These are phyloP conservation scores for Solanum neorickii DNA, from an alignment of 257 asterid genomes.

Conservation along the genomic window DNA sequence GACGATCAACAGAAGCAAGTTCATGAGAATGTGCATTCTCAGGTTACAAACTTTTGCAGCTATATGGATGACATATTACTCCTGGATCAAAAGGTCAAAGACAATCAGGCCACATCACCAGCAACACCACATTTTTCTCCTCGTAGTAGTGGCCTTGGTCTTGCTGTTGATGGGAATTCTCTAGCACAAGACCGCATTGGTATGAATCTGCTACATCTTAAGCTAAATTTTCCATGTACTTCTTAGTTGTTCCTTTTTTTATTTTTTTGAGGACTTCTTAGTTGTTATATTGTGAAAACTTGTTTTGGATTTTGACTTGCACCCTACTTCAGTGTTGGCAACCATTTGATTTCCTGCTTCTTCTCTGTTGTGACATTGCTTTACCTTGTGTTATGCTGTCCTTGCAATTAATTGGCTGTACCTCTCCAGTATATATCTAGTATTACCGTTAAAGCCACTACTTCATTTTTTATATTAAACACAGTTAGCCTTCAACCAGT, in stretches of 20 bases:
- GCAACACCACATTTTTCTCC: constrained; percentile 28
- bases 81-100: constrained; percentile 29
- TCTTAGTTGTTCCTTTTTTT: not conserved
- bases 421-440: not conserved
- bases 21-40: constrained; percentile 80
- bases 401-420: not conserved
- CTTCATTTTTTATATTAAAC: not conserved
- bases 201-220: constrained; percentile 13
- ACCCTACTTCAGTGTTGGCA: not conserved
- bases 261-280: not conserved
- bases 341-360: not conserved
- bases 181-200: constrained; percentile 25
- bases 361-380: not conserved
- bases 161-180: constrained; percentile 56
- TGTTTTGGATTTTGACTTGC: not conserved
- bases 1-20: constrained; percentile 75
- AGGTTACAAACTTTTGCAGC: constrained; percentile 35
- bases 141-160: constrained; percentile 53
- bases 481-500: not conserved
- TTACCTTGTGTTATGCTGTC: not conserved
- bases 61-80: constrained; percentile 66
- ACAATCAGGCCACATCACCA: constrained; percentile 11
- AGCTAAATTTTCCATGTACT: not conserved
- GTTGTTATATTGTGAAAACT: not conserved
- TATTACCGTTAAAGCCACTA: not conserved